Evolutionary conservation across 176 grass and related monocot genomes (phyloP).

Genomic region (Bolboschoenus planiculmis): DNA sequence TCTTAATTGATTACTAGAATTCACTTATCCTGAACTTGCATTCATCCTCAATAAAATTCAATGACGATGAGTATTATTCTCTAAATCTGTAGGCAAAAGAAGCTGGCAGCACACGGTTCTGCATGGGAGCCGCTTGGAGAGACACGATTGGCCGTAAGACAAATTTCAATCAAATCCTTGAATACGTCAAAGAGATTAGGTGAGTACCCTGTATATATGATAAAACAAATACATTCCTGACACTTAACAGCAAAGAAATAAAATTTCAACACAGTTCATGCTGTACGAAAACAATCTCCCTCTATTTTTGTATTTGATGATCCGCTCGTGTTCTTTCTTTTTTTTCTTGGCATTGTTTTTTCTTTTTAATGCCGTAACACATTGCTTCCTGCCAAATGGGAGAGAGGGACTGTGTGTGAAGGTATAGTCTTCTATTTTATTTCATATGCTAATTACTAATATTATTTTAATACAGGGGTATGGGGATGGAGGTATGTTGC

Average conservation of each 20-base stretch:
- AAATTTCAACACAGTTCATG: neutral
- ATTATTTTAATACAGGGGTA: conserved; percentile 41
- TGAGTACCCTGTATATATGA: conserved; percentile 18
- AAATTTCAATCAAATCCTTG: conserved; percentile 96
- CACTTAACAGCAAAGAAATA: neutral
- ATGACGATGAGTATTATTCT: neutral
- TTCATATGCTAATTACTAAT: neutral
- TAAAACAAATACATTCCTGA: neutral
- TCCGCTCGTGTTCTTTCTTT: neutral
- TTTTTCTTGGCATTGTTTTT: neutral
- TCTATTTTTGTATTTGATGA: neutral
- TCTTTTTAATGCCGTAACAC: neutral
- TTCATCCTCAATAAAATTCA: neutral
- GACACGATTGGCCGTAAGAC: conserved; percentile 93
- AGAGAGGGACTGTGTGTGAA: neutral
- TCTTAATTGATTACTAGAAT: neutral
- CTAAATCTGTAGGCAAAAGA: conserved; percentile 70
- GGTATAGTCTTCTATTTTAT: neutral
- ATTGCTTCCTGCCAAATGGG: neutral
- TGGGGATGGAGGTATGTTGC: conserved; percentile 99
- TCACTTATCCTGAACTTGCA: neutral
- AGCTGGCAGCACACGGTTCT: conserved; percentile 89
- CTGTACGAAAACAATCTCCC: neutral
- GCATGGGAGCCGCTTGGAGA: conserved; percentile 98
- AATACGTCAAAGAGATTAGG: conserved; percentile 99